Base-by-base conservation (phyloP, 805 yeast species). In the Candida stauntonica region DNA sequence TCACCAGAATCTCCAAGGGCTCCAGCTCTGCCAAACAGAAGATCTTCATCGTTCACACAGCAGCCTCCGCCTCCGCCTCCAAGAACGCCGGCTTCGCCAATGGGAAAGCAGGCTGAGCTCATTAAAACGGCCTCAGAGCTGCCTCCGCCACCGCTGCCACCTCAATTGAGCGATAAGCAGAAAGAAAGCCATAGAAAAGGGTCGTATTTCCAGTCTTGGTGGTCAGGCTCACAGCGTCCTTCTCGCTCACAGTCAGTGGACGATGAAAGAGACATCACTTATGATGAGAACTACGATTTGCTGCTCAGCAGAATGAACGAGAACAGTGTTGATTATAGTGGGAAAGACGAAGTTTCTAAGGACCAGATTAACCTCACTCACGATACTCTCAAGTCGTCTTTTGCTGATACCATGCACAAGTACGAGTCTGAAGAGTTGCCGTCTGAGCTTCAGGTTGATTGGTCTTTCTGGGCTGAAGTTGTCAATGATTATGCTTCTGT, bases 401-500 rank as follows among this genome's bases (percentile, higher is more conserved):
- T 50, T 31, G 42, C 44, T n/a, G 44, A 41, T 17, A 33, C 38
- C 2, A 20, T 41, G 7, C 48, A 41, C 7, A 35, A 33, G 15
- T 43, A 41, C 8, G 38, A 36, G 14, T 35, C 35, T 12, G n/a
- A 62, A 45, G 64, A 63, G 33, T 60, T 67, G 9, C 63, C 46
- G 1, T 54, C 52, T 26, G 46, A 62, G 24, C 30, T 48, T 4
- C 65, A 71, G 18, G 72, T 80, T 33, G 86, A 83, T 55, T 85
- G 93, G 93, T 85, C 83, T 31, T 85, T 86, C 57, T 91, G 98
- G 98, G 74, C 89, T 5, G 66, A 66, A 26, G 84, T 89, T 14
- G 86, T 87, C 4, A 78, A 82, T 46, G 83, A 88, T 57, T 86
- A 87, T 54, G 69, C 79, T n/a, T 55, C 61, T 0, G 79, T 83